These are phyloP conservation scores for Podospora australis DNA, from an alignment of 495 filamentous ascomycete genomes.

Conservation along the genomic window DNA sequence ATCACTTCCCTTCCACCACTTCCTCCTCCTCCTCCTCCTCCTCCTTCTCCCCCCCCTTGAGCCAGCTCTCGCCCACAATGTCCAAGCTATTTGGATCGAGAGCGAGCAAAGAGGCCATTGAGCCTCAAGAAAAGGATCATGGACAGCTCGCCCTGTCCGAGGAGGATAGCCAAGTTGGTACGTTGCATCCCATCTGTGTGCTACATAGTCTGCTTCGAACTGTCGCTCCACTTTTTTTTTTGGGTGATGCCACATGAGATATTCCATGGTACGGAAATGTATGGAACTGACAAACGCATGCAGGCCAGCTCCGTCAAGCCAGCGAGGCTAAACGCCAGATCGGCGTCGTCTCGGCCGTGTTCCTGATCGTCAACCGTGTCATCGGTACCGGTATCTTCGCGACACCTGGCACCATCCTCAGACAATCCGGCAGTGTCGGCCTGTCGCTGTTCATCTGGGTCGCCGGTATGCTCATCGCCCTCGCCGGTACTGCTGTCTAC, in stretches of 20 bases:
- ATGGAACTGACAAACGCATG: neutral
- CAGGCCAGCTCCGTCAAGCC: slow-evolving; percentile 20
- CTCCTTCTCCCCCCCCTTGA: neutral
- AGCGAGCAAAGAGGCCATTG: neutral
- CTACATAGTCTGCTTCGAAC: too few relatives aligned
- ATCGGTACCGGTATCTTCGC: slow-evolving; percentile 78
- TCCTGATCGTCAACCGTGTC: slow-evolving; percentile 52
- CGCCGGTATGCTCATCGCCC: slow-evolving; percentile 54
- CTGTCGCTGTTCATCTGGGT: slow-evolving; percentile 62
- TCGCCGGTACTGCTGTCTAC: slow-evolving; percentile 56
- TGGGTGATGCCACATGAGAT: neutral
- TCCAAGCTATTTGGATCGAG: neutral
- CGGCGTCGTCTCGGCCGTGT: slow-evolving; percentile 30
- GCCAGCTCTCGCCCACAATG: slow-evolving; percentile 7
- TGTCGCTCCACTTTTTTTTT: neutral
- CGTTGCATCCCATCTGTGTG: too few relatives aligned
- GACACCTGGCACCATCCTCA: slow-evolving; percentile 61
- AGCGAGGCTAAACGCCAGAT: slow-evolving; percentile 32
- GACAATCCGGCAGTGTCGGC: slow-evolving; percentile 62
- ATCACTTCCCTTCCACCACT: neutral
- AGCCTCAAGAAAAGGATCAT: neutral
- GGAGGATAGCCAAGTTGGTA: slow-evolving; percentile 6
- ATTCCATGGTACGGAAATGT: too few relatives aligned
- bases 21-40: neutral
- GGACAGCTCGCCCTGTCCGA: neutral